Evolutionary conservation across 2,329 filamentous ascomycete genomes (phyloP).

Genomic region (Hypoxylon sp.): DNA sequence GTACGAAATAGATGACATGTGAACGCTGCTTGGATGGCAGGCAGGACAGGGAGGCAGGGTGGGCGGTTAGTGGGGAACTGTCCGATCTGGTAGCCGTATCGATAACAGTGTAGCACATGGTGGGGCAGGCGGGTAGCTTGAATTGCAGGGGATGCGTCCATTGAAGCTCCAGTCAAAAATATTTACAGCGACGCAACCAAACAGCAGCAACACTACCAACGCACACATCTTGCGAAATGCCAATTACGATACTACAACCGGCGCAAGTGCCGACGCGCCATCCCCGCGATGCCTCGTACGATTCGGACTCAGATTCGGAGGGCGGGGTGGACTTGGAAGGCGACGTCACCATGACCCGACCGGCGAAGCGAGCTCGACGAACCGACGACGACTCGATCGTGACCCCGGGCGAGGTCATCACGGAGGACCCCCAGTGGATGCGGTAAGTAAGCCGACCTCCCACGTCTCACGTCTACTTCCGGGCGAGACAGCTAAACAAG

Average conservation of each 20-base stretch:
- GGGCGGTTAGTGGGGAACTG: not conserved
- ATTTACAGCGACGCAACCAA: constrained; percentile 5
- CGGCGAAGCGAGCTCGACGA: constrained; percentile 49
- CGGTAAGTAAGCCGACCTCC: constrained; percentile 55
- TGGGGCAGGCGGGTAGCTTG: constrained; percentile 18
- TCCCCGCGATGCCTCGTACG: constrained; percentile 20
- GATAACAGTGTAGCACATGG: constrained; percentile 16
- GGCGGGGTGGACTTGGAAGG: constrained; percentile 56
- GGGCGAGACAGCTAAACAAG: too few relatives aligned
- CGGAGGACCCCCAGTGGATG: constrained; percentile 97
- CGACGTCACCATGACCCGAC: constrained; percentile 54
- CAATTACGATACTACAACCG: constrained; percentile 48
- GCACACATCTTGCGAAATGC: constrained; percentile 36
- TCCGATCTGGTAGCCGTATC: not conserved
- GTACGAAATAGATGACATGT: constrained; percentile 22
- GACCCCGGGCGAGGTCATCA: constrained; percentile 88
- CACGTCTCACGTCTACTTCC: not conserved
- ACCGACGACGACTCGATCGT: constrained; percentile 65
- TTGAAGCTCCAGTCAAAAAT: constrained; percentile 26
- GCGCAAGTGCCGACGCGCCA: constrained; percentile 30
- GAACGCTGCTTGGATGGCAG: constrained; percentile 7
- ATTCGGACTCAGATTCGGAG: constrained; percentile 51
- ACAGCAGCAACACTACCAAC: not conserved
- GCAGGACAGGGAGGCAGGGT: not conserved
- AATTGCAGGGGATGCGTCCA: constrained; percentile 20